Evolutionary conservation across 345 rosid species (phyloP), one percentile per base, ranked within the genome.

Genomic region (Eutrema japonicum): DNA sequence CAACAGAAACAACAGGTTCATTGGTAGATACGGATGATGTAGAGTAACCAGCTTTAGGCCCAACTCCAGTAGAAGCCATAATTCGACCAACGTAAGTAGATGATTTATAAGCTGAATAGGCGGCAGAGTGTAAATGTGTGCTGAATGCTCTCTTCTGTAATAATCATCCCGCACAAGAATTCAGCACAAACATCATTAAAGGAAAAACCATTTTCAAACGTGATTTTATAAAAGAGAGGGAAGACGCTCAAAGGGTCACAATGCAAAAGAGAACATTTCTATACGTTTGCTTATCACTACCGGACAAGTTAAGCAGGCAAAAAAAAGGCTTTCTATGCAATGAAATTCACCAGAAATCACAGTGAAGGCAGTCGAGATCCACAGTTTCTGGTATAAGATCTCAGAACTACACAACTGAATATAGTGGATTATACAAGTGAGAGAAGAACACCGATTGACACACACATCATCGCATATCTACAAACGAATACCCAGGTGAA

Each of bases 1-100:
- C 97, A 65, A 85, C 98, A 45, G 97, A 96, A 68, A 92, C 91
- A 77, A 90, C 90, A 40, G 98, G 93, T 48, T 86, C 93, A 49
- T 64, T 79, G 48, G 83, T 72, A 51, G 93, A 78, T 48, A 78
- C 38, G 18, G 89, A 82, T 32, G 78, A 81, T 32, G 86, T 83
- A 0, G 88, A 86, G 72, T 76, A 88, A 60, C 36, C 55, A 69
- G 77, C 73, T 66, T 74, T 82, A 8, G 78, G 35, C 14, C 77
- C 84, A 71, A 46, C 70, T 41, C 67, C 71, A 9, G 84, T 72
- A 69, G 83, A 89, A 80, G 89, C 90, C 91, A 87, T 89, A 18
- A 70, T 71, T 55, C 58, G 73, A 81, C 79, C 57, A 82, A 47
- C 50, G 74, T 22, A 57, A 67, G 66, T 7, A 78, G 80, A 66